These are phyloP conservation scores for Cicer arietinum DNA, from an alignment of 306 rosid genomes.

Conservation along the genomic window DNA sequence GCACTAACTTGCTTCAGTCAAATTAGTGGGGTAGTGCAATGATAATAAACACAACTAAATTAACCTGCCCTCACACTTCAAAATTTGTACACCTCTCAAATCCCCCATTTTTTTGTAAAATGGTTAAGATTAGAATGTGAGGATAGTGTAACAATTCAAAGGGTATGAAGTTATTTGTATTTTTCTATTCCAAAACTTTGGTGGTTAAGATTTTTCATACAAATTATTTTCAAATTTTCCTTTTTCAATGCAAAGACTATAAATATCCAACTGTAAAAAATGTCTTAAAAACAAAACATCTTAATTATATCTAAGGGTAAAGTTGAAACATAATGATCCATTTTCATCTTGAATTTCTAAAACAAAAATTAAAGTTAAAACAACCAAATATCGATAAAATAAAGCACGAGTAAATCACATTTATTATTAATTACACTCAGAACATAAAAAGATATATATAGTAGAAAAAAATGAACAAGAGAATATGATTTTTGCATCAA, in stretches of 20 bases:
- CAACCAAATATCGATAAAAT: too few relatives aligned
- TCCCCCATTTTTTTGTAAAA: background rate
- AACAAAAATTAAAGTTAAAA: too few relatives aligned
- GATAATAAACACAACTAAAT: conserved; percentile 16
- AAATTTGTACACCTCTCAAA: conserved; percentile 1
- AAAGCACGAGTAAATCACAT: background rate
- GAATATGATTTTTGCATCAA: conserved; percentile 42
- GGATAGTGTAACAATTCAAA: background rate
- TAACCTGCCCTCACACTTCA: conserved; percentile 3
- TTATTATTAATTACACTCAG: background rate
- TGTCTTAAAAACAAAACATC: too few relatives aligned
- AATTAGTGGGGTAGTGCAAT: conserved; percentile 19
- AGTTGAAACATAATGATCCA: too few relatives aligned
- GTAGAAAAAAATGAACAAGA: conserved; percentile 4
- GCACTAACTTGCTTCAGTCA: conserved; percentile 40
- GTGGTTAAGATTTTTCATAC: too few relatives aligned
- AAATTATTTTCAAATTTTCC: too few relatives aligned
- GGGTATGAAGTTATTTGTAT: too few relatives aligned
- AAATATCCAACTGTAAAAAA: too few relatives aligned
- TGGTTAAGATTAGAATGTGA: background rate
- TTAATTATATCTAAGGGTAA: too few relatives aligned
- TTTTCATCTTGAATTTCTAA: too few relatives aligned
- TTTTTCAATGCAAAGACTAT: too few relatives aligned
- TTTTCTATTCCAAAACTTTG: too few relatives aligned
- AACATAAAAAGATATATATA: background rate